A percentile compares a stretch with the other conserved stretches of the same genome.
phyloP scores from a whole-genome alignment of 2,329 filamentous ascomycete species.

The Spiromastix sp. region DNA sequence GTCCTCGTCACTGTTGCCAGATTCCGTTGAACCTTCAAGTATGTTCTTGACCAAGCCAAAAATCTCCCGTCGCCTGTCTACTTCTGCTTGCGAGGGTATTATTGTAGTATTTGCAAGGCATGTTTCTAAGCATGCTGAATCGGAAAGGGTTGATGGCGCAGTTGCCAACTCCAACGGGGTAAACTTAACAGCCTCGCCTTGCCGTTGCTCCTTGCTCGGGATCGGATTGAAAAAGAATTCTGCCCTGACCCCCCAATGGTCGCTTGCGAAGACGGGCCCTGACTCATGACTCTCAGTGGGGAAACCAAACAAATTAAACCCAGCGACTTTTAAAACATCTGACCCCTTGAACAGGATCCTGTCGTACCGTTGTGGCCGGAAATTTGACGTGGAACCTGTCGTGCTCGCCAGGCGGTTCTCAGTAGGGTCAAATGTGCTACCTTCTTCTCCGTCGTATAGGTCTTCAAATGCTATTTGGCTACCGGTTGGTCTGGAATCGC shows the following conservation, averaged over 20 bases:
- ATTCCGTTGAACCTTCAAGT: conserved; percentile 25
- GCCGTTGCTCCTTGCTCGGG: neutral
- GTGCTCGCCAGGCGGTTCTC: conserved; percentile 47
- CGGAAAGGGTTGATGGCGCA: neutral
- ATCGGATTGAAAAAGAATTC: conserved; percentile 3
- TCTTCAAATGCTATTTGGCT: conserved; percentile 18
- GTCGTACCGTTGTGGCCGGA: conserved; percentile 55
- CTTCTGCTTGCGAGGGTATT: conserved; percentile 41
- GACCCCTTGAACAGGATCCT: conserved; percentile 45
- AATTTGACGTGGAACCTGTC: conserved; percentile 38
- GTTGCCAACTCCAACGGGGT: neutral
- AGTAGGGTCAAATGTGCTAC: conserved; percentile 54
- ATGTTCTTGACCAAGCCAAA: conserved; percentile 37
- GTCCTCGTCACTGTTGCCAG: conserved; percentile 11
- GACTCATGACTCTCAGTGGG: conserved; percentile 16
- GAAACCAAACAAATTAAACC: conserved; percentile 51
- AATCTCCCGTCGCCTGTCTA: conserved; percentile 31
- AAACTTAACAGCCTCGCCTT: neutral
- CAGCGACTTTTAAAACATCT: conserved; percentile 27
- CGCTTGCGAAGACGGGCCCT: conserved; percentile 20
- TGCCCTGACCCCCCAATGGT: conserved; percentile 18
- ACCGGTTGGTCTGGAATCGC: conserved; percentile 28
- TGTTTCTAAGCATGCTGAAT: conserved; percentile 23
- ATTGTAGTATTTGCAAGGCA: conserved; percentile 29
- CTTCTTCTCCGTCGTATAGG: conserved; percentile 49